phyloP scores from a whole-genome alignment of 2,329 filamentous ascomycete species.

The Calonectria ilicicola region DNA sequence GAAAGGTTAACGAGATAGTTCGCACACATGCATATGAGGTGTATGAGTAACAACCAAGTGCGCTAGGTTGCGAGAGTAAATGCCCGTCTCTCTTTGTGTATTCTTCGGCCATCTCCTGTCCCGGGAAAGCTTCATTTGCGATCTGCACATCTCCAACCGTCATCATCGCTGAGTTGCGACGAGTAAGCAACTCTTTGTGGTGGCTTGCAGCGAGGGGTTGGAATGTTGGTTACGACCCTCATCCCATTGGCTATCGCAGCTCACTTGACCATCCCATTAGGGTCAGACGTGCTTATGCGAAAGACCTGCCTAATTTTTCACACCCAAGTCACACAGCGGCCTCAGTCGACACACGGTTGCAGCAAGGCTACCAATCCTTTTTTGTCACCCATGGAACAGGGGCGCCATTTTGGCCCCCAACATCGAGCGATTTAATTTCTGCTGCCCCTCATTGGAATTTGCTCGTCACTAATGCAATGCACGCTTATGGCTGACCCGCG shows the following conservation, averaged over 20 bases:
- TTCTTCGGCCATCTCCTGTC: too few relatives aligned
- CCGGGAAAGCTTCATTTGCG: too few relatives aligned
- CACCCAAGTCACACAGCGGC: not conserved
- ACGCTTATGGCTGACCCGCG: not conserved
- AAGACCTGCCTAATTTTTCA: not conserved
- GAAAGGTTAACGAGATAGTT: too few relatives aligned
- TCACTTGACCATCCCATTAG: not conserved
- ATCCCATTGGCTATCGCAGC: not conserved
- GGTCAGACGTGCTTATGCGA: not conserved
- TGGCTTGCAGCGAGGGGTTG: not conserved
- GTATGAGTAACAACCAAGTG: too few relatives aligned
- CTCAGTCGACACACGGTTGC: not conserved
- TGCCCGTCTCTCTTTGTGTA: too few relatives aligned
- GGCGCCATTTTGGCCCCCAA: not conserved
- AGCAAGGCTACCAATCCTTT: not conserved
- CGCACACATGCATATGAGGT: too few relatives aligned
- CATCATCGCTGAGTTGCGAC: not conserved
- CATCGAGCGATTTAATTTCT: not conserved
- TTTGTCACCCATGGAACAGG: not conserved
- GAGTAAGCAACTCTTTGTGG: not conserved
- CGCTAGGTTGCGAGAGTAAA: too few relatives aligned
- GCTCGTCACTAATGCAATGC: not conserved
- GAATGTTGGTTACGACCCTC: too few relatives aligned
- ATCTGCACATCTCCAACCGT: not conserved
- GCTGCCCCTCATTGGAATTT: not conserved